These are phyloP conservation scores for Proliferodiscus dingleyae DNA, from an alignment of 2,329 filamentous ascomycete species.

Conservation along the genomic window DNA sequence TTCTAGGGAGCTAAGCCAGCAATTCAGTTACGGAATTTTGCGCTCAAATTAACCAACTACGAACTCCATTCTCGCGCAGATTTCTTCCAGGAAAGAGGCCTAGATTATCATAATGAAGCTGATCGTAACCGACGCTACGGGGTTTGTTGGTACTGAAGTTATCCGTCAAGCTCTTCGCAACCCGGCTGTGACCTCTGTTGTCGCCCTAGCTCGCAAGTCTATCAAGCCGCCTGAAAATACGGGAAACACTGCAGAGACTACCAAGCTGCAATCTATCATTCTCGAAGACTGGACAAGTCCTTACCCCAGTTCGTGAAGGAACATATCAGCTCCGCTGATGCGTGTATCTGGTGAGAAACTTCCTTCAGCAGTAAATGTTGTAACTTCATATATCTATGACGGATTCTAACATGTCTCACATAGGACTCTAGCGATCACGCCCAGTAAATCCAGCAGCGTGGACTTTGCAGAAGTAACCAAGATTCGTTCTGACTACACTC, in stretches of 20 bases:
- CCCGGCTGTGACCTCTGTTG: constrained; percentile 25
- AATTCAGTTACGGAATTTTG: too few species aligned
- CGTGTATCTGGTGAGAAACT: background rate
- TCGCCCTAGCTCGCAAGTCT: constrained; percentile 24
- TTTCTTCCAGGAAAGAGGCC: background rate
- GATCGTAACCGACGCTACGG: constrained; percentile 30
- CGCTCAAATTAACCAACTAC: too few species aligned
- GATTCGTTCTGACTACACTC: constrained; percentile 37
- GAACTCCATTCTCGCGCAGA: too few species aligned
- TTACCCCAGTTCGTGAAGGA: background rate
- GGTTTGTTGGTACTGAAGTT: constrained; percentile 33
- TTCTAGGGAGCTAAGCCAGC: too few species aligned
- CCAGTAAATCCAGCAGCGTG: constrained; percentile 28
- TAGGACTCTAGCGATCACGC: constrained; percentile 40
- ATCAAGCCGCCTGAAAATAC: background rate
- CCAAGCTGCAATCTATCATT: background rate
- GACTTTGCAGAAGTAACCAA: constrained; percentile 34
- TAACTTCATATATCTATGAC: background rate
- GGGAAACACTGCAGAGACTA: background rate
- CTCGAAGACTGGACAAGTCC: background rate
- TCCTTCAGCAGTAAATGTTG: too few species aligned
- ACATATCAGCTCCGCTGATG: background rate
- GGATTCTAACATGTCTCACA: constrained; percentile 8
- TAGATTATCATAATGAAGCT: constrained; percentile 29
- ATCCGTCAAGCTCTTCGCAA: constrained; percentile 31